These are phyloP conservation scores for Myxozyma neglecta DNA, from an alignment of 805 yeast genomes.

Conservation along the genomic window DNA sequence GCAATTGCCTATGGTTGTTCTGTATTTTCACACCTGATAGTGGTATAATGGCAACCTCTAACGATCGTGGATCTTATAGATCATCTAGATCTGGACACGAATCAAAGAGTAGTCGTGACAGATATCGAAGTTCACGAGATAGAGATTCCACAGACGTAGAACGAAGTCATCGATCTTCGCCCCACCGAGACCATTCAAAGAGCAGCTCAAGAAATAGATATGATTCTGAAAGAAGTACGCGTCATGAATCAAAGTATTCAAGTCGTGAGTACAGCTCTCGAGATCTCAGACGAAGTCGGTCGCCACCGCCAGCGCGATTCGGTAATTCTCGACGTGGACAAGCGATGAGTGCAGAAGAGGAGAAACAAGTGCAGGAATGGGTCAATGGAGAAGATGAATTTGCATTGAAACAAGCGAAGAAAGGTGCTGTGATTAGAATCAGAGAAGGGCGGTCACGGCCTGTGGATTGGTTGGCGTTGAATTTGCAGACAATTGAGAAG, in stretches of 20 bases:
- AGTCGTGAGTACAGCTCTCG: neutral
- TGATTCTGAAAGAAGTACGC: neutral
- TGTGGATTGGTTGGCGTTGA: constrained; percentile 34
- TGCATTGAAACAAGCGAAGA: constrained; percentile 35
- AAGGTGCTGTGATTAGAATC: constrained; percentile 38
- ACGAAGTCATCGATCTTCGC: constrained; percentile 3
- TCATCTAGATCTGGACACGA: neutral
- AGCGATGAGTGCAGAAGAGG: constrained; percentile 17
- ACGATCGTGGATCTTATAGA: neutral
- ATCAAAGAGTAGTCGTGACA: neutral
- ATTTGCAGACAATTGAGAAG: constrained; percentile 26
- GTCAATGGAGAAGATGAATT: constrained; percentile 38
- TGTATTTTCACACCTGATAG: neutral
- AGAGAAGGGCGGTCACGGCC: constrained; percentile 35
- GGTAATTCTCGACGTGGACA: neutral
- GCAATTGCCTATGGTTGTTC: neutral
- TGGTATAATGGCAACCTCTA: neutral
- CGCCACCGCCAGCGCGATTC: neutral
- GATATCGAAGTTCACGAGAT: neutral
- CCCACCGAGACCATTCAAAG: neutral
- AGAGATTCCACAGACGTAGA: neutral
- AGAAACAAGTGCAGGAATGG: constrained; percentile 32
- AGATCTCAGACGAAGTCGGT: constrained; percentile 4
- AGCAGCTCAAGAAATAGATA: neutral
- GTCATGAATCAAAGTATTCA: neutral